Evolutionary conservation across 2,329 filamentous ascomycete genomes (phyloP).

Genomic region (Incumbomyces lentus): DNA sequence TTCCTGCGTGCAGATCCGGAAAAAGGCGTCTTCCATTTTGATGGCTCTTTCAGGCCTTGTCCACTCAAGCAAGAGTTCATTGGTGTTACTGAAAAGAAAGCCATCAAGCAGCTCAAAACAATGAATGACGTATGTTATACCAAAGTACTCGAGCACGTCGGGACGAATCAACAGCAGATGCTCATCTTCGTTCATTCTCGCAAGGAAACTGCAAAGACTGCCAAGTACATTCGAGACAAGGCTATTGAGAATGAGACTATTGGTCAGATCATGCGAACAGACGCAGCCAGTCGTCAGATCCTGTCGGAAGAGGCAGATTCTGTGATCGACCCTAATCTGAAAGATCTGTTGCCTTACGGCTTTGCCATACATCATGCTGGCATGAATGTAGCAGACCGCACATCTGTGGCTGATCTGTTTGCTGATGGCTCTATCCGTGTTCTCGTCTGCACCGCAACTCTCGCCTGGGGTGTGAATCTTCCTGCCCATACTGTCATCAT

Average conservation of each 20-base stretch:
- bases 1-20: conserved; percentile 81
- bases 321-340: conserved; percentile 76
- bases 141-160: conserved; percentile 93
- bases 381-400: conserved; percentile 91
- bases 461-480: conserved; percentile 97
- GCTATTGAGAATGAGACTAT: conserved; percentile 96
- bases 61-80: conserved; percentile 95
- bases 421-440: conserved; percentile 85
- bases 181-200: conserved; percentile 97
- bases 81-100: conserved; percentile 92
- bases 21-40: conserved; percentile 91
- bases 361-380: conserved; percentile 98
- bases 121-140: conserved; percentile 99
- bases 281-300: conserved; percentile 83
- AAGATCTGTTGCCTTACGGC: conserved; percentile 88
- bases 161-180: conserved; percentile 90
- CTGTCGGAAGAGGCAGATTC: conserved; percentile 73
- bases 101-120: conserved; percentile 95
- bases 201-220: conserved; percentile 97
- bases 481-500: conserved; percentile 98
- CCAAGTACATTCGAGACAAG: conserved; percentile 90
- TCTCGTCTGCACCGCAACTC: conserved; percentile 91
- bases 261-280: conserved; percentile 83
- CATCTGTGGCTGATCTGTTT: conserved; percentile 90
- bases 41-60: conserved; percentile 86